phyloP scores from a whole-genome alignment of 371 early-diverging fungal species.

The Mucor indicus region DNA sequence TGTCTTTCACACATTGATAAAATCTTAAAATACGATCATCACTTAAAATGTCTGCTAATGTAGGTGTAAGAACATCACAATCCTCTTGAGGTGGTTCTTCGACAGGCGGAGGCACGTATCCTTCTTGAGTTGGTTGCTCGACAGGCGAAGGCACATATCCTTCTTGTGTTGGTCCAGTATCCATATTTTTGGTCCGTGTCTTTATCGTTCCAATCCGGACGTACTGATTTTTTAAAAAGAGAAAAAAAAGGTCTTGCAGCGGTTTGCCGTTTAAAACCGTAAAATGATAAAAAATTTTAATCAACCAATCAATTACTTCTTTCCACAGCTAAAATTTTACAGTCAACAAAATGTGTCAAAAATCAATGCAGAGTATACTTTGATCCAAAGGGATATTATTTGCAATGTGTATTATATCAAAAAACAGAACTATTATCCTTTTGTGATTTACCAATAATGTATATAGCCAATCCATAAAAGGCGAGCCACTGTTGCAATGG shows the following conservation, averaged over 20 bases:
- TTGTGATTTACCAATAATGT: too few species aligned
- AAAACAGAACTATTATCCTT: too few species aligned
- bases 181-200: neutral
- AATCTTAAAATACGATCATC: slow-evolving; percentile 46
- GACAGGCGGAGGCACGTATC: neutral
- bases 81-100: slow-evolving; percentile 17
- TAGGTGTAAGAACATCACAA: slow-evolving; percentile 39
- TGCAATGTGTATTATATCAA: too few species aligned
- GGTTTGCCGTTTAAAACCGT: too few species aligned
- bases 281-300: too few species aligned
- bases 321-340: too few species aligned
- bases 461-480: too few species aligned
- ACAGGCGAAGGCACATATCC: slow-evolving; percentile 4
- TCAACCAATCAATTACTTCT: too few species aligned
- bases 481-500: too few species aligned
- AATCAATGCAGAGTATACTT: too few species aligned
- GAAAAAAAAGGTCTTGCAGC: neutral
- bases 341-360: too few species aligned
- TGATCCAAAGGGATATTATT: too few species aligned
- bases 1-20: slow-evolving; percentile 52
- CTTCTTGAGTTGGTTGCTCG: neutral
- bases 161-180: slow-evolving; percentile 1
- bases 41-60: slow-evolving; percentile 43
- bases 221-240: neutral
- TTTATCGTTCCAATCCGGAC: slow-evolving; percentile 2